Conservation (phyloP, 495 filamentous ascomycete genomes). For the Aspergillus kassunensis region DNA sequence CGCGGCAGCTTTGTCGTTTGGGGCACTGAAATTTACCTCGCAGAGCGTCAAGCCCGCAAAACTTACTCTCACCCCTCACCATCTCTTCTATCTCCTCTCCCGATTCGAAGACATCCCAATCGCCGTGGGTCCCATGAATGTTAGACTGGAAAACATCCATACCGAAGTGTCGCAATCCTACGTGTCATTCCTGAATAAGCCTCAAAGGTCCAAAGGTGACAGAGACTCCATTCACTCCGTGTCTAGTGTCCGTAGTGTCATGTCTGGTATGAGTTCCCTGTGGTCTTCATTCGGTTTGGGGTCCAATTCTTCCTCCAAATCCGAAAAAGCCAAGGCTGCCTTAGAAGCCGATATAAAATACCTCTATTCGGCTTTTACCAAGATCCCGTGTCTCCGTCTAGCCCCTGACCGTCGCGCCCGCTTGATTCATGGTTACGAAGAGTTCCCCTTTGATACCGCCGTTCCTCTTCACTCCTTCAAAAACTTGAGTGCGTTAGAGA, state of each 20-base stretch:
- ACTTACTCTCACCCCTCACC: slow-evolving; percentile 91
- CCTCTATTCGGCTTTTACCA: slow-evolving; percentile 96
- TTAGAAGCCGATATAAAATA: slow-evolving; percentile 86
- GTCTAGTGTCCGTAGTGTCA: slow-evolving; percentile 93
- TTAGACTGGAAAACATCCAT: slow-evolving; percentile 91
- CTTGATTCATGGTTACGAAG: slow-evolving; percentile 88
- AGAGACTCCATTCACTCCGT: slow-evolving; percentile 89
- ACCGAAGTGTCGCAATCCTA: slow-evolving; percentile 82
- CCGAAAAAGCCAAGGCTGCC: slow-evolving; percentile 81
- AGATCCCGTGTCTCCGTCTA: slow-evolving; percentile 86
- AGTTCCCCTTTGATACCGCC: slow-evolving; percentile 98
- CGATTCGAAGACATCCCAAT: slow-evolving; percentile 91
- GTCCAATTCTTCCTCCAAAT: slow-evolving; percentile 67
- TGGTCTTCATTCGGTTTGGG: slow-evolving; percentile 85
- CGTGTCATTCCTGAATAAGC: slow-evolving; percentile 86
- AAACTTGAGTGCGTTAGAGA: slow-evolving; percentile 87
- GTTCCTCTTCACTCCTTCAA: slow-evolving; percentile 94
- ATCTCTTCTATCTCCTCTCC: slow-evolving; percentile 92
- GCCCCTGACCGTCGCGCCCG: slow-evolving; percentile 86
- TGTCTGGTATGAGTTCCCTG: slow-evolving; percentile 89
- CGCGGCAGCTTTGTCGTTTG: slow-evolving; percentile 79
- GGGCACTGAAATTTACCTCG: slow-evolving; percentile 77
- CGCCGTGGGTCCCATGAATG: slow-evolving; percentile 89
- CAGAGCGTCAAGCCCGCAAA: slow-evolving; percentile 82
- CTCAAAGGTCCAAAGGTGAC: slow-evolving; percentile 72